phyloP scores from a whole-genome alignment of 2,329 filamentous ascomycete genomes.

The Pseudogymnoascus pannorum region DNA sequence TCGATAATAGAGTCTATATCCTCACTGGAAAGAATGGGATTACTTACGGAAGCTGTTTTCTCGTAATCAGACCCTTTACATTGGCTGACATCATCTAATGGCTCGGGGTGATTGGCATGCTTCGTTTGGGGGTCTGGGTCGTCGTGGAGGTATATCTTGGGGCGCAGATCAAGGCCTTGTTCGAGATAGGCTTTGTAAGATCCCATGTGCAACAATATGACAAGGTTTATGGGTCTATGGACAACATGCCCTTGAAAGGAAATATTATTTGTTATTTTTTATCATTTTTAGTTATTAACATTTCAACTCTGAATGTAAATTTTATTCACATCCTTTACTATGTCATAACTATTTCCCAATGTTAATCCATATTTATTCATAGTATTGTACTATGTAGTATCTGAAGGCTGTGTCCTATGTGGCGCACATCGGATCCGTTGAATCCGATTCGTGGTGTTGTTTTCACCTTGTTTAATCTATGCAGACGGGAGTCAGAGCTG shows the following conservation, averaged over 20 bases:
- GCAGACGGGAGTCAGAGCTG: neutral
- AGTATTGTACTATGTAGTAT: neutral
- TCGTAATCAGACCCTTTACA: neutral
- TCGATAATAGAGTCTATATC: neutral
- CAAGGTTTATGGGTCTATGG: neutral
- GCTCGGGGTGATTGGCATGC: neutral
- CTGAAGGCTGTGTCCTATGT: neutral
- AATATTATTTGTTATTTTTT: neutral
- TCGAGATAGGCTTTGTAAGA: neutral
- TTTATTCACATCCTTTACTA: neutral
- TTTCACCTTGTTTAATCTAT: neutral
- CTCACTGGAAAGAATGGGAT: neutral
- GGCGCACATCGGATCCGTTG: neutral
- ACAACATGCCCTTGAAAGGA: neutral
- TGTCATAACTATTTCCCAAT: neutral
- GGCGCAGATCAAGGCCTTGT: neutral
- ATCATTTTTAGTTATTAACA: neutral
- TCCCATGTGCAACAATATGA: neutral
- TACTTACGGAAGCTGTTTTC: neutral
- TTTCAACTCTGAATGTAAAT: neutral
- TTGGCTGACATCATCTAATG: neutral
- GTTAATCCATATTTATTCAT: neutral
- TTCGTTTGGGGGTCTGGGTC: neutral
- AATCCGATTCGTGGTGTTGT: slow-evolving; percentile 1
- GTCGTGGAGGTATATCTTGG: neutral